These are phyloP conservation scores for Xylariales sp. DNA, from an alignment of 2,329 filamentous ascomycete species.

Conservation along the genomic window DNA sequence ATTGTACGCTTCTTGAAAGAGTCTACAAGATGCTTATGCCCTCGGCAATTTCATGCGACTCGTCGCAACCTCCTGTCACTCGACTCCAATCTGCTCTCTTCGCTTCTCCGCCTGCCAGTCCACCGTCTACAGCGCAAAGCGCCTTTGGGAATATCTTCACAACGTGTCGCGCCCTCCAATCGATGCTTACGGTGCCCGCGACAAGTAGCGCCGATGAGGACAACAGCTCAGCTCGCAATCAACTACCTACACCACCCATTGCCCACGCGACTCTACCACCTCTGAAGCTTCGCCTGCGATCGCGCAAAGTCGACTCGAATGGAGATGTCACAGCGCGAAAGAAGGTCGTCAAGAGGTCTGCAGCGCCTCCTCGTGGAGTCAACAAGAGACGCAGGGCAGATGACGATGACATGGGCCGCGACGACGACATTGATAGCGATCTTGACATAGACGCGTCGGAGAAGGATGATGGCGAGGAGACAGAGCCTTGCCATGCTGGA, in stretches of 20 bases:
- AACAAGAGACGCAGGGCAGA: constrained; percentile 50
- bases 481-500: no score
- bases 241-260: constrained; percentile 53
- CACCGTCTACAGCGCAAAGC: constrained; percentile 42
- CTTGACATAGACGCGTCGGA: constrained; percentile 25
- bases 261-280: constrained; percentile 40
- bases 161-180: constrained; percentile 58
- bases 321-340: constrained; percentile 30
- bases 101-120: constrained; percentile 56
- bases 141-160: constrained; percentile 52
- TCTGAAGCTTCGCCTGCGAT: constrained; percentile 52
- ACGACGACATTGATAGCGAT: constrained; percentile 34
- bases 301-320: constrained; percentile 33
- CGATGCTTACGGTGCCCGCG: constrained; percentile 45
- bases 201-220: constrained; percentile 12
- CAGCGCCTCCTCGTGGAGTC: constrained; percentile 35
- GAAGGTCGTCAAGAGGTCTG: constrained; percentile 48
- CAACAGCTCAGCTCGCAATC: constrained; percentile 24
- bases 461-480: constrained; percentile 16
- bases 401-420: constrained; percentile 42
- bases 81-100: constrained; percentile 46
- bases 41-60: constrained; percentile 54
- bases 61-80: constrained; percentile 41
- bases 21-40: constrained; percentile 56
- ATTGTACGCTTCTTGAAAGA: no score